Base-by-base conservation (phyloP, 176 grass and related monocot genomes). In the Pontederia paniculata region DNA sequence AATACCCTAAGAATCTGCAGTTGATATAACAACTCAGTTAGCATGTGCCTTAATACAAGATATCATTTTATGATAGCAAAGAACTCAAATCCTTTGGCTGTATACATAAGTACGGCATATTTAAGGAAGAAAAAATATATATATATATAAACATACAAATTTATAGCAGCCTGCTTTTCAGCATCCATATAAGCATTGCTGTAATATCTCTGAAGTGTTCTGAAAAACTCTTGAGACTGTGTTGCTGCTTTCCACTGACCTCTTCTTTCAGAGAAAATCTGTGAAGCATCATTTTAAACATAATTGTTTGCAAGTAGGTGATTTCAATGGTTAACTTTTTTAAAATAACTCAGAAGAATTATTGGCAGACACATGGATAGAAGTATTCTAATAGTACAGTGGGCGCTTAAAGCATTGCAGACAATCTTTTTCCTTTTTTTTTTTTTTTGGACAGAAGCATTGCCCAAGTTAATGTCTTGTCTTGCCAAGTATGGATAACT, bases 241-340 rank as follows among this genome's bases (percentile, higher is more conserved):
- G 82, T 96, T 59, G 83, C 62, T 69, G 79, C 67, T 73, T 86
- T 89, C 57, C 77, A 80, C 14, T 96, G 91, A 42, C 86, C 86
- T 77, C 82, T 96, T 72, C 76, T 85, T 63, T 84, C 85, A 77
- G 91, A 89, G 74, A 96, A 96, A 81, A 96, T 89, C 91, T 95
- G 79, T 44, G 73, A 56, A 37, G 42, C 57, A 70, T 62, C 58
- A 47, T 17, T 42, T 11, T 47, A 67, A 16, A 59, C 28, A 23
- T 45, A n/a, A 77, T 10, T 79, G 47, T 67, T 83, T 67, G 1
- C 28, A 37, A 37, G 7, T 37, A 37, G 28, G 28, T 37, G 28
- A 37, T 37, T 37, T 37, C 28, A 37, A 37, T 37, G 1, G 28
- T 37, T 37, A 37, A 37, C 28, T 37, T 37, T 37, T 37, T 37